A percentile compares a stretch with the other conserved stretches of the same genome.
phyloP scores from a whole-genome alignment of 2,329 filamentous ascomycete species.

The Boeremia exigua region DNA sequence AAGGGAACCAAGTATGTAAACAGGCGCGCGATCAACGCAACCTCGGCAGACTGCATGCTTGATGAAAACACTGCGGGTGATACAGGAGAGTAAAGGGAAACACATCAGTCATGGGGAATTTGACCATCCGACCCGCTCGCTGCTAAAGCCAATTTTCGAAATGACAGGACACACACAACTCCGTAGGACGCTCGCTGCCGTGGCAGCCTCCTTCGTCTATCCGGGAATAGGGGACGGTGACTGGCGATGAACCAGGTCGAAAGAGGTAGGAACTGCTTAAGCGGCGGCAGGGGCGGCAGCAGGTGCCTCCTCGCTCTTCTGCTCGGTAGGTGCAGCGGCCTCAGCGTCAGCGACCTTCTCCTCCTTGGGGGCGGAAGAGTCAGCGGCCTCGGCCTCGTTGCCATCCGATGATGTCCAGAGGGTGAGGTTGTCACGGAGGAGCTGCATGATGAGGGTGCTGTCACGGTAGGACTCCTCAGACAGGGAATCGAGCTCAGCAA shows the following conservation, averaged over 20 bases:
- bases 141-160: conserved; percentile 51
- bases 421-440: conserved; percentile 96
- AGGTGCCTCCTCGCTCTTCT: conserved; percentile 43
- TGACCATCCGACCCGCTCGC: conserved; percentile 49
- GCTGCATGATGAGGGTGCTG: conserved; percentile 99
- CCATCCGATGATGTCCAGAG: conserved; percentile 97
- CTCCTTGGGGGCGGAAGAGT: conserved; percentile 66
- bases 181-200: conserved; percentile 47
- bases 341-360: conserved; percentile 61
- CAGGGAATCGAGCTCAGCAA: conserved; percentile 96
- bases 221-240: conserved; percentile 40
- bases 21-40: conserved; percentile 25
- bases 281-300: conserved; percentile 42
- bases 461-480: conserved; percentile 99
- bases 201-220: conserved; percentile 43
- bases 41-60: conserved; percentile 29
- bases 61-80: conserved; percentile 32
- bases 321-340: conserved; percentile 50
- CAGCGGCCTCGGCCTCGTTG: conserved; percentile 74
- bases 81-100: conserved; percentile 43
- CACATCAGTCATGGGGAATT: conserved; percentile 51
- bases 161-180: conserved; percentile 48
- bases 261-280: conserved; percentile 39
- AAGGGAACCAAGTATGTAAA: conserved; percentile 34
- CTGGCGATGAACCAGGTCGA: conserved; percentile 45